phyloP scores from a whole-genome alignment of 768 basidiomycete species.

The Termitomyces sp. region DNA sequence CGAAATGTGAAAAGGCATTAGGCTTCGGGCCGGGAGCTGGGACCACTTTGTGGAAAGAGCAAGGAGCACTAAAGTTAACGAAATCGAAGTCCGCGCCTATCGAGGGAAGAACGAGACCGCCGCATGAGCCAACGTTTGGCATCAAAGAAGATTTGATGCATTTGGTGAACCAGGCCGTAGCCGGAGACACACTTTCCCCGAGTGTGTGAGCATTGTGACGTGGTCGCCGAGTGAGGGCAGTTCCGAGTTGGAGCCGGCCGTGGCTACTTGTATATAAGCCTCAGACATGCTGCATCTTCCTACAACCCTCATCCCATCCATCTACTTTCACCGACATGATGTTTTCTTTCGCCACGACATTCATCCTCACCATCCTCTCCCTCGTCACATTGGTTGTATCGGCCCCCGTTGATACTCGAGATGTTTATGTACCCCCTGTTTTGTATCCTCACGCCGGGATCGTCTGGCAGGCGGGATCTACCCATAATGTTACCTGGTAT shows the following conservation, averaged over 20 bases:
- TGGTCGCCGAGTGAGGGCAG: not conserved
- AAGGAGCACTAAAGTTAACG: conserved; percentile 6
- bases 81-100: conserved; percentile 6
- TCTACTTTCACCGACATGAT: conserved; percentile 9
- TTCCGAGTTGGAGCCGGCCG: conserved; percentile 10
- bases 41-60: not conserved
- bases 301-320: not conserved
- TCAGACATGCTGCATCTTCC: conserved; percentile 4
- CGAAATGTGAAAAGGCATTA: not conserved
- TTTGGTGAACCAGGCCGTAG: conserved; percentile 9
- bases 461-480: conserved; percentile 35
- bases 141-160: conserved; percentile 6
- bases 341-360: conserved; percentile 8
- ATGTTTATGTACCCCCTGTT: conserved; percentile 44
- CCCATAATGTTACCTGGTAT: conserved; percentile 39
- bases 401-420: conserved; percentile 30
- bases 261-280: conserved; percentile 8
- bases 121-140: not conserved
- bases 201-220: not conserved
- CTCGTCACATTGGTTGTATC: conserved; percentile 22
- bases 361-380: conserved; percentile 15
- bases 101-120: conserved; percentile 1
- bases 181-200: not conserved
- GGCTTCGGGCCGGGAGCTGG: not conserved
- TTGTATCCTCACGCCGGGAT: conserved; percentile 26